phyloP scores from a whole-genome alignment of 495 filamentous ascomycete genomes.

The Cladorrhinum samala region DNA sequence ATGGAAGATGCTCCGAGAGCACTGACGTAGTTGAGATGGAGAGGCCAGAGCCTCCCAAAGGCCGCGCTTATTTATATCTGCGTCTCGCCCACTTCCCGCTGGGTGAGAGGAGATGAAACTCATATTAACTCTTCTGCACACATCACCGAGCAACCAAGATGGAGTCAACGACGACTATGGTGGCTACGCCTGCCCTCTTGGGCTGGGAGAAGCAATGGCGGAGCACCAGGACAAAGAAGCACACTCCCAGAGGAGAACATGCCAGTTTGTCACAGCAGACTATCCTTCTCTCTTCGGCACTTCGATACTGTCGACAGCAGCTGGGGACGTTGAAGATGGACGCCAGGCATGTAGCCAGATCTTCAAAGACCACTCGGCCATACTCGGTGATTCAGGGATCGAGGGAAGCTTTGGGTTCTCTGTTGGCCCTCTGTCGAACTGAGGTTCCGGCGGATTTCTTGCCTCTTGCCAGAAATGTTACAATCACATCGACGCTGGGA shows the following conservation, averaged over 20 bases:
- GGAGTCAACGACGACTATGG: slow-evolving; percentile 4
- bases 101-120: background rate
- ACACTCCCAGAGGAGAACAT: background rate
- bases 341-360: background rate
- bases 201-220: slow-evolving; percentile 1
- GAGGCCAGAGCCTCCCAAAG: background rate
- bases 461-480: slow-evolving; percentile 19
- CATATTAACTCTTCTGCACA: background rate
- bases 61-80: slow-evolving; percentile 3
- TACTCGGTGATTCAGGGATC: slow-evolving; percentile 27
- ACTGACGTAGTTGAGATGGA: slow-evolving; percentile 3
- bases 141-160: background rate
- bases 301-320: slow-evolving; percentile 8
- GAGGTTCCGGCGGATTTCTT: slow-evolving; percentile 30
- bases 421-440: slow-evolving; percentile 18
- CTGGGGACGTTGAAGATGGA: slow-evolving; percentile 7
- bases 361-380: background rate
- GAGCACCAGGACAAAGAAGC: background rate
- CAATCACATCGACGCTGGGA: slow-evolving; percentile 24
- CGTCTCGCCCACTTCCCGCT: background rate
- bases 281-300: slow-evolving; percentile 3
- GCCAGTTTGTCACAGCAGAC: slow-evolving; percentile 3
- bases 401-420: slow-evolving; percentile 20
- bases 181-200: slow-evolving; percentile 1
- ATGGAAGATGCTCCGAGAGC: background rate